Evolutionary conservation across 768 basidiomycete species (phyloP).

Genomic region (Inosperma sp.): DNA sequence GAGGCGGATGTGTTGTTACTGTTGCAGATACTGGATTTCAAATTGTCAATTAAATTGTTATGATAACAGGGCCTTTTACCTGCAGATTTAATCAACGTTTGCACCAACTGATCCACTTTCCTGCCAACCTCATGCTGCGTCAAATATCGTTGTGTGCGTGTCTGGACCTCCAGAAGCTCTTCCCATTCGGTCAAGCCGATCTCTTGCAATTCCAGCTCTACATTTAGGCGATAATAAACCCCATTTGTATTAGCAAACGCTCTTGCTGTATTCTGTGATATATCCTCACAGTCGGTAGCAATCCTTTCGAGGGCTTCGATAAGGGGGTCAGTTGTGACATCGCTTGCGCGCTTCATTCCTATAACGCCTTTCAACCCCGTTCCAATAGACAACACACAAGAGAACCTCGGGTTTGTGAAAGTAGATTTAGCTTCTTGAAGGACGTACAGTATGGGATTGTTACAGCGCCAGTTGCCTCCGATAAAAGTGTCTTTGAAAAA

Average conservation of each 20-base stretch:
- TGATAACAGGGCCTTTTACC: no score
- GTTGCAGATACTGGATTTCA: no score
- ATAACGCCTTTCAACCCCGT: not conserved
- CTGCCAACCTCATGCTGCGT: not conserved
- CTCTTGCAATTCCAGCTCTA: not conserved
- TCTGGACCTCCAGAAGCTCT: not conserved
- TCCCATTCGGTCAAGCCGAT: not conserved
- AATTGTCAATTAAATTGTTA: no score
- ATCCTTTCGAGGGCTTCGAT: not conserved
- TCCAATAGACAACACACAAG: not conserved
- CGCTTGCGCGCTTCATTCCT: not conserved
- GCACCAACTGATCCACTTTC: no score
- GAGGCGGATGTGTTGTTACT: no score
- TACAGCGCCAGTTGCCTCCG: not conserved
- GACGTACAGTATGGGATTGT: not conserved
- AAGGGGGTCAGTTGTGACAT: no score
- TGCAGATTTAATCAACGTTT: no score
- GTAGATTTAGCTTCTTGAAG: not conserved
- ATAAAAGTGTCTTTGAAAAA: not conserved
- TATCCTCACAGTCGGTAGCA: not conserved
- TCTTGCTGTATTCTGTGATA: not conserved
- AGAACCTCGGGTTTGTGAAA: not conserved
- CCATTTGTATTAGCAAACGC: not conserved
- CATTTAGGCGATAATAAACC: constrained; percentile 2
- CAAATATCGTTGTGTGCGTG: not conserved